A percentile compares a stretch with the other conserved stretches of the same genome.
phyloP scores from a whole-genome alignment of 108 stramenopile species.

The Cylindrotheca closterium region DNA sequence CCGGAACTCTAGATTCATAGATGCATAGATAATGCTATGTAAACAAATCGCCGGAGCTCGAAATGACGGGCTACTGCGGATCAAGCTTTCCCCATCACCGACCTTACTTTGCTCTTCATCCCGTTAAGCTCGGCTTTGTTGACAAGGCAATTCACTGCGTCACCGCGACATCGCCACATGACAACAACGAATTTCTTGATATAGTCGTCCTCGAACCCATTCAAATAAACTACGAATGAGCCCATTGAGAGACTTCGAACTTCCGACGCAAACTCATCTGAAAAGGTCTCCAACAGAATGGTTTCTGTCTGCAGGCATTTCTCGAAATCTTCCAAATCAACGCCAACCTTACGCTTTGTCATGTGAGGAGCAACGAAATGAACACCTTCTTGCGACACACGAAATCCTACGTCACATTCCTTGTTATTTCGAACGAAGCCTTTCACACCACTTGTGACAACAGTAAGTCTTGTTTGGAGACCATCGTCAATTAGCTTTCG shows the following conservation, averaged over 20 bases:
- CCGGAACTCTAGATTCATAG: slow-evolving; percentile 32
- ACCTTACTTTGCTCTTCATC: slow-evolving; percentile 61
- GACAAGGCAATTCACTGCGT: slow-evolving; percentile 65
- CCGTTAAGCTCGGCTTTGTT: slow-evolving; percentile 76
- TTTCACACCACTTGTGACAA: slow-evolving; percentile 81
- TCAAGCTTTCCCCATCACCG: slow-evolving; percentile 4
- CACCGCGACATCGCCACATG: slow-evolving; percentile 74
- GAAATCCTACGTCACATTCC: slow-evolving; percentile 46
- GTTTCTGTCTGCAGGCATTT: slow-evolving; percentile 45
- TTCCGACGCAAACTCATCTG: slow-evolving; percentile 41
- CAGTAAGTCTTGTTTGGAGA: slow-evolving; percentile 67
- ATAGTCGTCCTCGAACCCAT: slow-evolving; percentile 76
- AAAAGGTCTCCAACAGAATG: slow-evolving; percentile 43
- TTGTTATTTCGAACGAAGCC: slow-evolving; percentile 72
- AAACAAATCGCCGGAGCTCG: too few relatives aligned
- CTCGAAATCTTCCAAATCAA: slow-evolving; percentile 63
- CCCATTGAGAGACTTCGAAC: slow-evolving; percentile 49
- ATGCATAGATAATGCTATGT: too few relatives aligned
- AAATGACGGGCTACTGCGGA: too few relatives aligned
- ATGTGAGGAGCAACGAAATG: slow-evolving; percentile 80
- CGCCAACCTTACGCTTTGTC: slow-evolving; percentile 71
- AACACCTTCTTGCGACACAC: slow-evolving; percentile 77
- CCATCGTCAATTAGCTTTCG: slow-evolving; percentile 70
- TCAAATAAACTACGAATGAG: slow-evolving; percentile 72
- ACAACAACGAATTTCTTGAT: slow-evolving; percentile 69